Conservation (phyloP, 257 asterid species). For the Forsythia suspensa region DNA sequence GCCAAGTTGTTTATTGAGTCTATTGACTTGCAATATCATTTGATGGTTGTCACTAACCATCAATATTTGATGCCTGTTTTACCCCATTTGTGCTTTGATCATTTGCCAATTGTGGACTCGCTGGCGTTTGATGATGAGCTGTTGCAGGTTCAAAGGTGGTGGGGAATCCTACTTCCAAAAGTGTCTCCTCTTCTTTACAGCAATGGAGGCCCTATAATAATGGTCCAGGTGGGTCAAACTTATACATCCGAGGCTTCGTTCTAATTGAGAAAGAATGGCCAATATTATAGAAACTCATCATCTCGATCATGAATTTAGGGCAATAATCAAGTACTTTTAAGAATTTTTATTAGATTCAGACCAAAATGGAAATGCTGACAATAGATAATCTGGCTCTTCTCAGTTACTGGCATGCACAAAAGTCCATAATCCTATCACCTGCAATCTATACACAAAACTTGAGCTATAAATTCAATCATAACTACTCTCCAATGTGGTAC, state of each 20-base stretch:
- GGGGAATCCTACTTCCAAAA: slow-evolving; percentile 80
- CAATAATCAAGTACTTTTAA: not conserved
- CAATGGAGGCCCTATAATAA: slow-evolving; percentile 89
- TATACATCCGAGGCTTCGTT: not conserved
- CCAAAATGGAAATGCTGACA: not conserved
- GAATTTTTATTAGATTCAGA: not conserved
- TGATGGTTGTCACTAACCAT: slow-evolving; percentile 9
- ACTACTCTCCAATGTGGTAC: not conserved
- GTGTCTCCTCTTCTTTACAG: slow-evolving; percentile 66
- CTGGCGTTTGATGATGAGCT: slow-evolving; percentile 17
- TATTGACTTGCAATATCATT: not conserved
- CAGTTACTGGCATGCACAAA: not conserved
- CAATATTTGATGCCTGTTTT: not conserved
- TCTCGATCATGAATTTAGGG: not conserved
- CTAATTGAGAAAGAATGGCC: not conserved
- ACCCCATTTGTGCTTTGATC: not conserved
- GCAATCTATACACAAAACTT: not conserved
- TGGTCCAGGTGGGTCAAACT: slow-evolving; percentile 74
- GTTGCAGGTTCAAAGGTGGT: slow-evolving; percentile 85
- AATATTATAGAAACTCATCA: not conserved
- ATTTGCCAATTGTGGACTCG: not conserved
- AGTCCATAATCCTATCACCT: not conserved
- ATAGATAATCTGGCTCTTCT: not conserved
- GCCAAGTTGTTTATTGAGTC: slow-evolving; percentile 1
- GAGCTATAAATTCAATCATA: not conserved